Conservation (phyloP, 805 yeast genomes). For the Cyberlindnera subsufficiens region DNA sequence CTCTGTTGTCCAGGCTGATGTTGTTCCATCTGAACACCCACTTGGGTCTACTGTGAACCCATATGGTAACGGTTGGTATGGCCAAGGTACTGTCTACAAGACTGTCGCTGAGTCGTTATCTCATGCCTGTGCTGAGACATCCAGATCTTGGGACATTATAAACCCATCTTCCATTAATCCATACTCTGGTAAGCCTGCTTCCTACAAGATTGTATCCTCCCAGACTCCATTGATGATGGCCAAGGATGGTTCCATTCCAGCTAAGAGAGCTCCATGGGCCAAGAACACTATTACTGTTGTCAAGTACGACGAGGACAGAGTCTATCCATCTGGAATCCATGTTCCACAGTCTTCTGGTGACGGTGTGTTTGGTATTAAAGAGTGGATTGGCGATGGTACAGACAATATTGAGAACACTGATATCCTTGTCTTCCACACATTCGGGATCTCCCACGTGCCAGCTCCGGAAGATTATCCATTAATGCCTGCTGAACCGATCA, state of each 20-base stretch:
- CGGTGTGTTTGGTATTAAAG: conserved; percentile 58
- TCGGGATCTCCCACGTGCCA: conserved; percentile 83
- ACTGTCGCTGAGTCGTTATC: conserved; percentile 63
- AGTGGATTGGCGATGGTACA: conserved; percentile 60
- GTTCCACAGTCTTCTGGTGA: conserved; percentile 74
- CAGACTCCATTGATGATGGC: conserved; percentile 73
- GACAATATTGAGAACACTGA: conserved; percentile 62
- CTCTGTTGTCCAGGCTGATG: conserved; percentile 66
- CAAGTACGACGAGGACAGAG: conserved; percentile 65
- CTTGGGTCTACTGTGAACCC: conserved; percentile 64
- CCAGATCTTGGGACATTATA: conserved; percentile 73
- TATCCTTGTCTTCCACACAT: conserved; percentile 71
- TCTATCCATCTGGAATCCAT: conserved; percentile 77
- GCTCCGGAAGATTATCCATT: conserved; percentile 88
- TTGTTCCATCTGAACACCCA: conserved; percentile 49
- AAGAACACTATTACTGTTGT: conserved; percentile 59
- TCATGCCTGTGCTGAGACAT: conserved; percentile 52
- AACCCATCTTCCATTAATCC: conserved; percentile 64
- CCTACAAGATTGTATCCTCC: conserved; percentile 71
- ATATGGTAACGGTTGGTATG: conserved; percentile 73
- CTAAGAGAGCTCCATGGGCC: conserved; percentile 84
- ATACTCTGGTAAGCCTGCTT: conserved; percentile 69
- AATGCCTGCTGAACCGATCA: conserved; percentile 83
- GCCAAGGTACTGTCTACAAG: conserved; percentile 61
- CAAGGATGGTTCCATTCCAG: conserved; percentile 64